Evolutionary conservation across 495 filamentous ascomycete species (phyloP), one percentile per base, ranked within the genome.

Genomic region (Lasiosphaeria miniovina): DNA sequence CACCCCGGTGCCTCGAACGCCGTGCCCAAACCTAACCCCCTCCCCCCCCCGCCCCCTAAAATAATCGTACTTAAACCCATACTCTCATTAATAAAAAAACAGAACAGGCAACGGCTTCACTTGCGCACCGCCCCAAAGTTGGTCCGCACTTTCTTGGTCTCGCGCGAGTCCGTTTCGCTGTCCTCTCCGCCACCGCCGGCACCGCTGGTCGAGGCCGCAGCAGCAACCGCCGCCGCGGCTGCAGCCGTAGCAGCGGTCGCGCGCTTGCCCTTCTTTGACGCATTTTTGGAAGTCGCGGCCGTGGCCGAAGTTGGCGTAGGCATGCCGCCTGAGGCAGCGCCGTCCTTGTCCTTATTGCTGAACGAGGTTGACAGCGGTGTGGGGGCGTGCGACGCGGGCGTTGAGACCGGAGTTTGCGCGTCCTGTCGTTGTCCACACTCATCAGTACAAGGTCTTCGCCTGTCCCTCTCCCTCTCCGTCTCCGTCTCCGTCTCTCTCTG

Each of bases 91-190:
- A 24, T 57, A 50, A 51, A 33, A 33, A 56, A 48, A 34, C 32
- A 57, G 35, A 49, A 35, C 58, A 41, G 59, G 46, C 36, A 4
- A 40, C 11, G 9, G n/a, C 9, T 31, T 71, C 62, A 81, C 63
- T 83, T 84, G 50, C 79, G 69, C 14, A 66, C 67, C 15, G 73
- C 76, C n/a, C 79, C 77, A 65, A 81, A 82, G 53, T 77, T 76
- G 3, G 80, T 82, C 49, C 79, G 70, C 0, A 74, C 65, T 60
- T 84, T 84, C 75, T 84, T 82, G 15, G 65, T 52, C 61, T 75
- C 75, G 50, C 71, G 67, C 10, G 68, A 66, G 45, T 80, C 79
- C 43, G 75, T 73, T 71, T 84, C 81, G 61, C 80, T 83, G 54
- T 84, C 81, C 4, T 82, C 81, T 10, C 56, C 72, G 40, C 64